Evolutionary conservation across 257 asterid genomes (phyloP).

Genomic region (Solanum chiquidenum): DNA sequence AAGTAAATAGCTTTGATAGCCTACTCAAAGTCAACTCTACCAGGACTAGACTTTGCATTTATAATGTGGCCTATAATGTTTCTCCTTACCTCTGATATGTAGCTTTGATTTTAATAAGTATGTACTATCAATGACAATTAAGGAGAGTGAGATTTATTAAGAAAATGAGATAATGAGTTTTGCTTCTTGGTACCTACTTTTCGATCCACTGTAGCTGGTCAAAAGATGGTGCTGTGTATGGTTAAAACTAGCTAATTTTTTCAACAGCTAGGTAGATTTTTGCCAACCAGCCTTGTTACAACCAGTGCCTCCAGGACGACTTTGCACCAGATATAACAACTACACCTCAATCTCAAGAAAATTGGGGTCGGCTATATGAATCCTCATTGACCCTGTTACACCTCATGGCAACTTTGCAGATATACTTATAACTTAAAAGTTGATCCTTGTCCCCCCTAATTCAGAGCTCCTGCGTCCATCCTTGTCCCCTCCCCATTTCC

Average conservation of each 20-base stretch:
- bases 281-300: neutral
- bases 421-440: neutral
- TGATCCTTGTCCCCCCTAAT: neutral
- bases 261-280: neutral
- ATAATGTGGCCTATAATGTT: neutral
- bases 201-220: neutral
- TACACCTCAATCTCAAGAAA: neutral
- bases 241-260: neutral
- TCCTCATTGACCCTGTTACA: neutral
- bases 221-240: neutral
- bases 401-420: neutral
- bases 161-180: neutral
- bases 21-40: neutral
- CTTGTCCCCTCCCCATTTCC: neutral
- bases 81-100: neutral
- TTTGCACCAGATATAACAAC: neutral
- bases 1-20: neutral
- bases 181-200: neutral
- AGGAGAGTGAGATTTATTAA: neutral
- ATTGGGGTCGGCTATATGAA: neutral
- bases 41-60: neutral
- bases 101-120: neutral
- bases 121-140: neutral
- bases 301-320: neutral
- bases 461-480: neutral